These are phyloP conservation scores for Gossypium thurberi DNA, from an alignment of 345 rosid genomes.

Conservation along the genomic window DNA sequence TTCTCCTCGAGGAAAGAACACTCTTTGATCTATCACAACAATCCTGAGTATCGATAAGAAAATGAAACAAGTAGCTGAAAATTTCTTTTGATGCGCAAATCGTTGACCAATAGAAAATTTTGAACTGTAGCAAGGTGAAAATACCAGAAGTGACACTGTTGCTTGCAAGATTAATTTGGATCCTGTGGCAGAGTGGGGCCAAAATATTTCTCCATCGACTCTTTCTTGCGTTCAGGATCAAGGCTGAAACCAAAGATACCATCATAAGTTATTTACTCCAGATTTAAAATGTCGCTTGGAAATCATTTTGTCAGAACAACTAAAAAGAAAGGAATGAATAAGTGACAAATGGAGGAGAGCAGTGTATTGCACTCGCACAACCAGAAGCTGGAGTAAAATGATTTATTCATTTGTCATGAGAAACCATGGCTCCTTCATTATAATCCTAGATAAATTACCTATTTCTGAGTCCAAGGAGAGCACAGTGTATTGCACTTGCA, in stretches of 20 bases:
- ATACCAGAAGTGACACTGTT: conserved; percentile 9
- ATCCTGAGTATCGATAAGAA: no score
- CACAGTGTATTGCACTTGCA: conserved; percentile 68
- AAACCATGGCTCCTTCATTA: neutral
- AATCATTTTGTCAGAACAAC: neutral
- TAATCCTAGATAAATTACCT: conserved; percentile 37
- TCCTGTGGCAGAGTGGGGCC: conserved; percentile 51
- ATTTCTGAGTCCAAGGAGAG: conserved; percentile 87
- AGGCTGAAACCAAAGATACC: conserved; percentile 53
- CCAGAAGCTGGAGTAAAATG: neutral
- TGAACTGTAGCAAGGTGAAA: neutral
- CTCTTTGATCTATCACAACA: no score
- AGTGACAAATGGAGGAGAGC: neutral
- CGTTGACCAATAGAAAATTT: neutral
- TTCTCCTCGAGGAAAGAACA: neutral
- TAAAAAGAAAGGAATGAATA: neutral
- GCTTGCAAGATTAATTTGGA: conserved; percentile 11
- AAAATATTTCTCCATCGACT: conserved; percentile 92
- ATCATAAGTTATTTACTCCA: conserved; percentile 12
- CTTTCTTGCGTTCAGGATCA: conserved; percentile 91
- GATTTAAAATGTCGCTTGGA: neutral
- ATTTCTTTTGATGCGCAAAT: neutral
- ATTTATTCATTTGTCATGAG: neutral
- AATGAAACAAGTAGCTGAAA: neutral
- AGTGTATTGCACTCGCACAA: no score